Evolutionary conservation across 805 yeast species (phyloP), one percentile per base, ranked within the genome.

Genomic region (Saccharomycopsis olivae): DNA sequence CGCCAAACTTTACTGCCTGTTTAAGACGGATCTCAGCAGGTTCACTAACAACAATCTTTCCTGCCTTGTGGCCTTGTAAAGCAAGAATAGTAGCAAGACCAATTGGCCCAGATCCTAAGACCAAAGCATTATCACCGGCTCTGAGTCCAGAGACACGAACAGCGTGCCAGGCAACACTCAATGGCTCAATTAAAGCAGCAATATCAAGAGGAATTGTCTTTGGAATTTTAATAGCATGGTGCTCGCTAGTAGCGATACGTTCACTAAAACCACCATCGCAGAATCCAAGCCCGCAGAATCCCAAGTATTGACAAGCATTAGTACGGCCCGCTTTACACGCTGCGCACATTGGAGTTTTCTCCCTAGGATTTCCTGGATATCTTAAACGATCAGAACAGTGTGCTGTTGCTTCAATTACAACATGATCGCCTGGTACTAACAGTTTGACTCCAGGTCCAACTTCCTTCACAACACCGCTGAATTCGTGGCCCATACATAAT

Each of bases 131-230:
- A 29, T 66, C 61, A 16, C 75, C 75, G 8, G 50, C 54, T 39
- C 54, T 41, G 47, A 68, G 58, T 6, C 56, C 54, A 0, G 70
- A 54, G 17, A 58, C 58, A 44, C 66, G 50, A 3, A 68, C 71
- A 1, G 78, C 78, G 49, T 75, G 81, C 69, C 75, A 73, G 1
- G 78, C 67, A 14, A 75, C 80, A 5, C 75, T 59, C 31, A 75
- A 54, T 3, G 82, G 81, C 54, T 75, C 78, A 25, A 68, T 62
- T 36, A 75, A 55, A 1, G 79, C 78, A 4, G 75, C 75, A 28
- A 61, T 55, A 43, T 62, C 67, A 51, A 57, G 48, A 47, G 67
- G 61, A 27, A 68, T 57, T 3, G 51, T 46, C 19, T 60, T 56
- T 25, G 73, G 73, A 33, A 69, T 57, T 40, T 60, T 57, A 56